Evolutionary conservation across 2,329 filamentous ascomycete genomes (phyloP).

Genomic region (Rhexocercosporidium sp.): DNA sequence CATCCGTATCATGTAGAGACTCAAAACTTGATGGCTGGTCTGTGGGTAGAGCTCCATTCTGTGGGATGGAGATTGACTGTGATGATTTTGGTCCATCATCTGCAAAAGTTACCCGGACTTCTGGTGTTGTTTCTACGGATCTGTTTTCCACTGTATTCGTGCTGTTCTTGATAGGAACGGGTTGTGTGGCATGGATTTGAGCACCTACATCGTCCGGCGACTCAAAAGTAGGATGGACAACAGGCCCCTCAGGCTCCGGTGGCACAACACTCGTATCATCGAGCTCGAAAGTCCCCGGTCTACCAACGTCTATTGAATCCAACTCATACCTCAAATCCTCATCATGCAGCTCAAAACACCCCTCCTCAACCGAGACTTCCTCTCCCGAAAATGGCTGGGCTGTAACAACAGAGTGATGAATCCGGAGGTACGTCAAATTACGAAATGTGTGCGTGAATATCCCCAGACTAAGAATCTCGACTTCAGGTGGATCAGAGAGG

Average conservation of each 20-base stretch:
- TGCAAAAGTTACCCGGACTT: constrained; percentile 10
- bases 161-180: neutral
- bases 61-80: neutral
- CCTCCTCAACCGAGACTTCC: constrained; percentile 15
- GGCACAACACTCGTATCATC: constrained; percentile 24
- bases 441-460: constrained; percentile 27
- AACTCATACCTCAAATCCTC: constrained; percentile 28
- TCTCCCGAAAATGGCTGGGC: constrained; percentile 27
- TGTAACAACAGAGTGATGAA: constrained; percentile 32
- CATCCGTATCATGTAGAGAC: constrained; percentile 23
- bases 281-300: constrained; percentile 22
- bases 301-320: constrained; percentile 25
- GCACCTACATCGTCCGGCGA: constrained; percentile 26
- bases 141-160: neutral
- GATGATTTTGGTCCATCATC: neutral
- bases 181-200: constrained; percentile 8
- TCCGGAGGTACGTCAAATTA: constrained; percentile 28
- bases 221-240: constrained; percentile 16
- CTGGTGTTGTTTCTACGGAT: neutral
- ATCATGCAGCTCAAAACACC: constrained; percentile 29
- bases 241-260: neutral
- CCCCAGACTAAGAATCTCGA: constrained; percentile 21
- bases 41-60: neutral
- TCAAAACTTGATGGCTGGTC: constrained; percentile 18
- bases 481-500: constrained; percentile 16